Evolutionary conservation across 257 asterid genomes (phyloP), one percentile per base, ranked within the genome.

Genomic region (Solanum boliviense): DNA sequence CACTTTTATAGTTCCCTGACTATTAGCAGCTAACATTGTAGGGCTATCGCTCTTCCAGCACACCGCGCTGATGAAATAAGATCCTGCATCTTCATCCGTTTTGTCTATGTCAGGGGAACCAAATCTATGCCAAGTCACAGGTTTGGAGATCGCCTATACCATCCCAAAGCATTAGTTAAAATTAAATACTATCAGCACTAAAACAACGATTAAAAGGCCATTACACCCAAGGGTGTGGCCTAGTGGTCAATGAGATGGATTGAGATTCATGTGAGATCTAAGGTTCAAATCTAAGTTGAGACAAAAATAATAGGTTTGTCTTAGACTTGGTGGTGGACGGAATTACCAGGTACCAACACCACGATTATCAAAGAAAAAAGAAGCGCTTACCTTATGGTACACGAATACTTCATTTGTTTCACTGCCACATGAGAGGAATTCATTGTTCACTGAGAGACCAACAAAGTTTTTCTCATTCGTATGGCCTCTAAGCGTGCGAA

Each of bases 401-500:
- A 85, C 92, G 52, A 89, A 91, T 25, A 90, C 93, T 81, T 91
- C 93, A 86, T 91, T 91, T 74, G 93, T 89, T 88, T 91, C 92
- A 68, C 93, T 91, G 44, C 93, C 93, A 85, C 93, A 90, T 31
- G 93, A 87, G 76, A 91, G 87, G 88, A 88, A 91, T 85, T 91
- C 92, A 34, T 65, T 89, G 89, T 56, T 91, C 39, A 91, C 92
- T 4, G 93, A 31, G 68, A 91, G 90, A 74, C 92, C 93, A 58
- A 91, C 93, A 13, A 91, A 91, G 56, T 91, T 91, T 88, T 90
- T 91, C 91, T 91, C 93, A 75, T 91, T 91, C n/a, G 91, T 90
- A 71, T 91, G 93, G 82, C 93, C 93, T 89, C 91, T 88, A 71
- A 88, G 91, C 39, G 91, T 88, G 20, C 91, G 88, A 41, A 91